These are phyloP conservation scores for Naganishia vaughanmartiniae DNA, from an alignment of 768 basidiomycete species.

Conservation along the genomic window DNA sequence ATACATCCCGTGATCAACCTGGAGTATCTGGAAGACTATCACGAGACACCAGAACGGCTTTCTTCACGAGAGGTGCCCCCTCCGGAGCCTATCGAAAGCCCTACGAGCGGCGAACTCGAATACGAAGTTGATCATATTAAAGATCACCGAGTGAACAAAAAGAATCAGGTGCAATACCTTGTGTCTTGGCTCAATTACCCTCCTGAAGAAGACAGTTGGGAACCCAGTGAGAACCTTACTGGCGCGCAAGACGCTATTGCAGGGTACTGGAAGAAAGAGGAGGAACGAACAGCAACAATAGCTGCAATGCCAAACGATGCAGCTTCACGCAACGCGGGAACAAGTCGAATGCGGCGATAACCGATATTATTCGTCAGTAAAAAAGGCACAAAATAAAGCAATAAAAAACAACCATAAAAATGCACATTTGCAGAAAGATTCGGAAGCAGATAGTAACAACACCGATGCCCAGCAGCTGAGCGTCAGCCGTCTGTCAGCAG, in stretches of 20 bases:
- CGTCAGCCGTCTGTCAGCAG: too few species aligned
- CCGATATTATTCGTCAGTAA: too few species aligned
- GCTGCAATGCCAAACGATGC: too few species aligned
- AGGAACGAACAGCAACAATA: background rate
- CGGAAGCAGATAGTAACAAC: background rate
- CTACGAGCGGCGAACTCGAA: background rate
- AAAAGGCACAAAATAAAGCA: background rate
- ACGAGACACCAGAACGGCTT: background rate
- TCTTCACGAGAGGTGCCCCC: background rate
- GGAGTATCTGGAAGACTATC: constrained; percentile 9
- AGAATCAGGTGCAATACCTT: background rate
- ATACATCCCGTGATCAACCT: constrained; percentile 8
- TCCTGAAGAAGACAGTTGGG: constrained; percentile 13
- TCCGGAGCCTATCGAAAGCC: background rate
- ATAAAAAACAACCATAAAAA: background rate
- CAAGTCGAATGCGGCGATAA: too few species aligned
- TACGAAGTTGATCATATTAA: constrained; percentile 4
- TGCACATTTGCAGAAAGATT: background rate
- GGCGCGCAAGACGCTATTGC: background rate
- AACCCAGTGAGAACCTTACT: background rate
- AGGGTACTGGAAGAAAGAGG: background rate
- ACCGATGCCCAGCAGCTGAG: too few species aligned
- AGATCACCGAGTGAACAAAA: background rate
- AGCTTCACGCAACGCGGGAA: too few species aligned
- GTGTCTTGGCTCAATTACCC: constrained; percentile 11